A percentile compares a stretch with the other conserved stretches of the same genome.
These are phyloP conservation scores for Phlyctochytrium arcticum DNA, from an alignment of 192 early-diverging fungal genomes.

Conservation along the genomic window DNA sequence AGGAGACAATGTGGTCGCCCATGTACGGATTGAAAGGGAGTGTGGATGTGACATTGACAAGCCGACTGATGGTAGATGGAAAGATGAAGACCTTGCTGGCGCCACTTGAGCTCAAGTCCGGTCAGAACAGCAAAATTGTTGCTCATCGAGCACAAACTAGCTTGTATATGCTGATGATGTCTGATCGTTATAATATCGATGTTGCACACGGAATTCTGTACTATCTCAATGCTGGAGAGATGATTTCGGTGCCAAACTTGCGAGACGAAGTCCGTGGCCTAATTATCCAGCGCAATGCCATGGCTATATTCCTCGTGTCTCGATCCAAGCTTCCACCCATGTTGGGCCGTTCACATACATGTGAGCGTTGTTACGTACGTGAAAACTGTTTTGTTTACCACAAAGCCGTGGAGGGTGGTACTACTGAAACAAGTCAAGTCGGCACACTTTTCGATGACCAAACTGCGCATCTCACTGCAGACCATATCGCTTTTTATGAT, in stretches of 20 bases:
- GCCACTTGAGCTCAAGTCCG: slow-evolving; percentile 90
- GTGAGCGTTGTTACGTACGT: slow-evolving; percentile 62
- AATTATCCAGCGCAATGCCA: slow-evolving; percentile 68
- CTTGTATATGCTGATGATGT: slow-evolving; percentile 80
- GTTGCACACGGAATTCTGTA: slow-evolving; percentile 68
- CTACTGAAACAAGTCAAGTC: slow-evolving; percentile 48
- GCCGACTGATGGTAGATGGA: slow-evolving; percentile 14
- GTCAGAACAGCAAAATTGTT: slow-evolving; percentile 52
- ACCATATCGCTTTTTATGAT: slow-evolving; percentile 66
- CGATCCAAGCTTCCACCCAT: slow-evolving; percentile 61
- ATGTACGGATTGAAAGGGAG: slow-evolving; percentile 91
- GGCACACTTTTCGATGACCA: slow-evolving; percentile 56
- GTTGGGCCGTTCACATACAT: slow-evolving; percentile 56
- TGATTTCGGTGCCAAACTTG: slow-evolving; percentile 55
- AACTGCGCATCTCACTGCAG: slow-evolving; percentile 53
- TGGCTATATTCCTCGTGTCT: slow-evolving; percentile 55
- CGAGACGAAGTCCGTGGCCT: slow-evolving; percentile 68
- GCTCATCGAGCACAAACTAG: slow-evolving; percentile 79
- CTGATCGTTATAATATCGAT: slow-evolving; percentile 75
- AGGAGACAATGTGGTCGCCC: slow-evolving; percentile 90
- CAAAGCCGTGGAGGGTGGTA: slow-evolving; percentile 68
- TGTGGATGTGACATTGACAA: slow-evolving; percentile 72
- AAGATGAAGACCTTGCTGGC: slow-evolving; percentile 45
- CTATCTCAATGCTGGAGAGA: slow-evolving; percentile 69
- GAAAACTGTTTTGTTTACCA: slow-evolving; percentile 71